Base-by-base conservation (phyloP, 257 asterid genomes). In the Datura wrightii region DNA sequence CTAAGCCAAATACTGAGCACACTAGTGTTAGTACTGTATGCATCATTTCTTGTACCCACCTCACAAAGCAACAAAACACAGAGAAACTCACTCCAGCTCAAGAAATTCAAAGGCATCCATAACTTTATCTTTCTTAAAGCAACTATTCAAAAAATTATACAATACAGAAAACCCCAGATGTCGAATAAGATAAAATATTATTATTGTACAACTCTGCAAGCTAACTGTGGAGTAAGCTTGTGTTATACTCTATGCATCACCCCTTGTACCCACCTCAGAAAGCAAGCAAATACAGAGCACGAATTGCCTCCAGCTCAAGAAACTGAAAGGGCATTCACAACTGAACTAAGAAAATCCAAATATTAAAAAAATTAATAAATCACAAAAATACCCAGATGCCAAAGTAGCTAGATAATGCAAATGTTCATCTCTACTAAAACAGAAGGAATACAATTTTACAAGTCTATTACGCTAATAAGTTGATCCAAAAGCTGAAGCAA, bases 401-500 rank as follows among this genome's bases (percentile, higher is more conserved):
- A 79, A 79, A 79, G 41, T 67, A 44, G 46, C 67, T 56, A 65
- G 18, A 52, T 19, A 69, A 70, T 5, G 50, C 19, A 83, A 37
- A 66, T 10, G 55, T 14, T 44, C 44, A 34, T 53, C 18, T 55
- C 10, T 42, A 44, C 8, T 55, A 6, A 63, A 50, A 52, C 10
- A 67, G 7, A 83, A 36, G n/a, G 19, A 9, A 84, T 78, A 24
- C 31, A 37, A 50, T 31, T 9, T 19, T n/a, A 71, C 15, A 39
- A 6, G 11, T 46, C 7, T 39, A 16, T 58, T 10, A 76, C 52
- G n/a, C n/a, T 55, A 80, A 10, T 84, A 62, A 76, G 79, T 56
- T 74, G 79, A 84, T 84, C 86, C 84, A 84, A 19, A 37, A 62
- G 44, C 16, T 58, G 8, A 83, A 83, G n/a, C 50, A 55, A 15